phyloP scores from a whole-genome alignment of 2,329 filamentous ascomycete genomes.

The Alternaria triticina region DNA sequence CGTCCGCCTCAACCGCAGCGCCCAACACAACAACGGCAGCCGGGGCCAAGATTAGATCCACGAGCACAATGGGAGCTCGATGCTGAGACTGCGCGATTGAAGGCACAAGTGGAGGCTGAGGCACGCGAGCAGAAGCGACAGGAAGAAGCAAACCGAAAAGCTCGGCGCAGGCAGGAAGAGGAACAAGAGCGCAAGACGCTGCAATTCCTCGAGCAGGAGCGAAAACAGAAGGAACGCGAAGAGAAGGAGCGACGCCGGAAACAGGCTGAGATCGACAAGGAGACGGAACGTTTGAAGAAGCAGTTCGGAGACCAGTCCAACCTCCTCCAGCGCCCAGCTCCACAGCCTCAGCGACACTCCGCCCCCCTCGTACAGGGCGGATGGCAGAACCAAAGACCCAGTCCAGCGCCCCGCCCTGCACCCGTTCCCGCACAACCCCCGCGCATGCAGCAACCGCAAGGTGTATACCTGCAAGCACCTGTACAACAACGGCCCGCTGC shows the following conservation, averaged over 20 bases:
- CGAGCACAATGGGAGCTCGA: slow-evolving; percentile 61
- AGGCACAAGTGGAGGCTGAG: slow-evolving; percentile 53
- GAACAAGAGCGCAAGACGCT: slow-evolving; percentile 54
- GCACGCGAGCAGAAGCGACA: slow-evolving; percentile 56
- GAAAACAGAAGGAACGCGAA: slow-evolving; percentile 67
- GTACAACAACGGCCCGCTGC: slow-evolving; percentile 33
- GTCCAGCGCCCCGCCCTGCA: slow-evolving; percentile 11
- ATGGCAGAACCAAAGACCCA: slow-evolving; percentile 18
- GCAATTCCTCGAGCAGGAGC: slow-evolving; percentile 44
- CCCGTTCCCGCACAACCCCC: slow-evolving; percentile 26
- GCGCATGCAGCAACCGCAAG: slow-evolving; percentile 19
- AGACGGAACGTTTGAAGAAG: slow-evolving; percentile 75
- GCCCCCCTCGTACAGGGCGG: slow-evolving; percentile 24
- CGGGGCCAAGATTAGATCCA: slow-evolving; percentile 51
- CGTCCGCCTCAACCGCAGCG: slow-evolving; percentile 10
- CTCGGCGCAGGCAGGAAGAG: slow-evolving; percentile 65
- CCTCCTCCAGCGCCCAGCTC: slow-evolving; percentile 26
- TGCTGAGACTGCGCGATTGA: slow-evolving; percentile 56
- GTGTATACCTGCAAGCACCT: slow-evolving; percentile 40
- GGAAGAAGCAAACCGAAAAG: slow-evolving; percentile 54
- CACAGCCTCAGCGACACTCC: slow-evolving; percentile 31
- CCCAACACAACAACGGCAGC: slow-evolving; percentile 14
- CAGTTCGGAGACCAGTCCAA: slow-evolving; percentile 64
- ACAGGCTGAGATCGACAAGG: slow-evolving; percentile 67
- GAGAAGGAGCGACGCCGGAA: slow-evolving; percentile 65